Conservation (phyloP, 257 asterid genomes). For the Scutellaria barbata region DNA sequence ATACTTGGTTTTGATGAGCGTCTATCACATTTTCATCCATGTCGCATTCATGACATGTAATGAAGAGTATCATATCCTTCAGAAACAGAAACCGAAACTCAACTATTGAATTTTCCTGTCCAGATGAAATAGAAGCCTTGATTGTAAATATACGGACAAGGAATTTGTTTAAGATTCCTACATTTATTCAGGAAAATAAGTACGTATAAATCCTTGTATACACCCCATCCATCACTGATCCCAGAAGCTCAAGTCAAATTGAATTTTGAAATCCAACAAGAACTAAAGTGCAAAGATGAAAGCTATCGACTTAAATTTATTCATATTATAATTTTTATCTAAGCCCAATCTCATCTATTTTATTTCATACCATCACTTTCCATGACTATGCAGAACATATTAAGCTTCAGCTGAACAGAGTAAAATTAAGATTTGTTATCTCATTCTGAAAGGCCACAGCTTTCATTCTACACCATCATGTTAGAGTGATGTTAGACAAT, state of each 20-base stretch:
- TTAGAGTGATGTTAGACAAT: too few relatives aligned
- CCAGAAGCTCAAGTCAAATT: too few relatives aligned
- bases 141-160: not conserved
- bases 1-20: too few relatives aligned
- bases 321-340: not conserved
- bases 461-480: too few relatives aligned
- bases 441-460: not conserved
- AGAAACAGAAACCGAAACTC: not conserved
- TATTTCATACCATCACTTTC: too few relatives aligned
- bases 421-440: too few relatives aligned
- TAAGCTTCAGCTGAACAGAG: slow-evolving; percentile 11
- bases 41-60: too few relatives aligned
- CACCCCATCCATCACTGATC: too few relatives aligned
- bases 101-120: not conserved
- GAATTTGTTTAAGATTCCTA: not conserved
- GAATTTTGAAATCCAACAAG: not conserved
- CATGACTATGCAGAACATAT: not conserved
- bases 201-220: too few relatives aligned
- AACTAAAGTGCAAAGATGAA: not conserved
- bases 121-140: not conserved
- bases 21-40: too few relatives aligned
- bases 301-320: not conserved
- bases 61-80: not conserved
- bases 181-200: too few relatives aligned
- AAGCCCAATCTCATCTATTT: not conserved